Evolutionary conservation across 1,284 basidiomycete genomes (phyloP).

Genomic region (Chondrostereum purpureum): DNA sequence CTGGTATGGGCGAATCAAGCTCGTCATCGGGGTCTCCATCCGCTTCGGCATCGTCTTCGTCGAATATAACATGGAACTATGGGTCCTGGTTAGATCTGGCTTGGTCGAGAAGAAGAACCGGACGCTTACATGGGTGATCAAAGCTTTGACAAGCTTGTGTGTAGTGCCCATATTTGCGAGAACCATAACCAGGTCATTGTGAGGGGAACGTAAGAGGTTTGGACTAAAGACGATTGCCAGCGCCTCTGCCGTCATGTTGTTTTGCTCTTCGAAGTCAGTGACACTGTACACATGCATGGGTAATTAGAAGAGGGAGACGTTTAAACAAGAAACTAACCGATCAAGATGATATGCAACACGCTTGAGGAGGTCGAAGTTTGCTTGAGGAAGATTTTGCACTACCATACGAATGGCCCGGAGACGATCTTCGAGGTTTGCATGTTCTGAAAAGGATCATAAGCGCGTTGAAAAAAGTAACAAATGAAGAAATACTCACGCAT

Average conservation of each 20-base stretch:
- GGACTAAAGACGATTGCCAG: slow-evolving; percentile 81
- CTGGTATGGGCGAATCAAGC: slow-evolving; percentile 34
- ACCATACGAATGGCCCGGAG: slow-evolving; percentile 58
- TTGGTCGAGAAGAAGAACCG: slow-evolving; percentile 1
- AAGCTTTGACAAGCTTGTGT: slow-evolving; percentile 68
- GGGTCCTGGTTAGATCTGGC: not conserved
- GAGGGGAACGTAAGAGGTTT: slow-evolving; percentile 62
- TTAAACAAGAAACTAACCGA: slow-evolving; percentile 37
- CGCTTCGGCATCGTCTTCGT: slow-evolving; percentile 36
- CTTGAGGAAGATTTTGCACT: slow-evolving; percentile 59
- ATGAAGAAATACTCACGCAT: slow-evolving; percentile 45
- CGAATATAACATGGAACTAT: slow-evolving; percentile 45
- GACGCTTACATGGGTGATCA: slow-evolving; percentile 66
- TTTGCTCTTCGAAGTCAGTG: slow-evolving; percentile 77
- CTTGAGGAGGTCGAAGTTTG: slow-evolving; percentile 69
- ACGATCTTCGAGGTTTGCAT: slow-evolving; percentile 61
- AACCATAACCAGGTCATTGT: slow-evolving; percentile 68
- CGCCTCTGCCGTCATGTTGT: slow-evolving; percentile 81
- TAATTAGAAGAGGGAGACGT: slow-evolving; percentile 2
- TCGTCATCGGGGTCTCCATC: slow-evolving; percentile 39
- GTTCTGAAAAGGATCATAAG: slow-evolving; percentile 34
- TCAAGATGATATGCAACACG: slow-evolving; percentile 79
- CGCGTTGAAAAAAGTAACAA: slow-evolving; percentile 9
- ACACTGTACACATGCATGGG: slow-evolving; percentile 41
- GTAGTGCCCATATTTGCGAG: slow-evolving; percentile 74